A percentile compares a stretch with the other conserved stretches of the same genome.
Conservation (phyloP, 1,284 basidiomycete genomes). For the Naganishia liquefaciens region DNA sequence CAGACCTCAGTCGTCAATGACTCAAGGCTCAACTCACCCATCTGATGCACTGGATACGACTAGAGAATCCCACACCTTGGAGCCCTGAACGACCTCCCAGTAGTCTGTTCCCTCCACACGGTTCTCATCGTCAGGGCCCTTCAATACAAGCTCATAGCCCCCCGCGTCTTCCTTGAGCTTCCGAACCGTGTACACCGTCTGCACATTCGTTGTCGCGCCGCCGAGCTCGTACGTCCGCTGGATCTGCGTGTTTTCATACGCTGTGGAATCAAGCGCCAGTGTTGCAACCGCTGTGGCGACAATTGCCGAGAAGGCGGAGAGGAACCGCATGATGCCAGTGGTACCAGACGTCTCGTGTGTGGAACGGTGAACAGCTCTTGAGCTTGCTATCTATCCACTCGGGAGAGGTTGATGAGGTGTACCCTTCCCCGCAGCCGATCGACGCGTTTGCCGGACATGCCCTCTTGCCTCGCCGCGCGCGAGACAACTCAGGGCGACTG, state of each 20-base stretch:
- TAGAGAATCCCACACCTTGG: slow-evolving; percentile 21
- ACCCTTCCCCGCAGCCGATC: not conserved
- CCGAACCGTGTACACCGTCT: slow-evolving; percentile 81
- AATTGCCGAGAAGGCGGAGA: slow-evolving; percentile 9
- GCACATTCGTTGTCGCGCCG: slow-evolving; percentile 78
- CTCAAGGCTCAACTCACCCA: slow-evolving; percentile 1
- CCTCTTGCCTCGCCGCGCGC: not conserved
- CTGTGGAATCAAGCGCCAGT: slow-evolving; percentile 15
- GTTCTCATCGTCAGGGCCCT: slow-evolving; percentile 66
- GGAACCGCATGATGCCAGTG: slow-evolving; percentile 20
- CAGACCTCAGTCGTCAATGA: not conserved
- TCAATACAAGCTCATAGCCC: slow-evolving; percentile 70
- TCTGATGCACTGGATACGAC: not conserved
- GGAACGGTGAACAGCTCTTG: not conserved
- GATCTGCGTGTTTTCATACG: slow-evolving; percentile 82
- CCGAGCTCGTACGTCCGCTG: slow-evolving; percentile 84
- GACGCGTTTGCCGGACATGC: not conserved
- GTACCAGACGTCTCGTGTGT: not conserved
- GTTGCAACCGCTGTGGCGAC: not conserved
- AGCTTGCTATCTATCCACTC: not conserved
- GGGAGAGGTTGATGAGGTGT: slow-evolving; percentile 27
- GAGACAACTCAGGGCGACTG: not conserved
- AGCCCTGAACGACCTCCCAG: slow-evolving; percentile 53
- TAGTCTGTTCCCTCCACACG: slow-evolving; percentile 70
- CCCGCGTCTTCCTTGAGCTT: slow-evolving; percentile 65